These are phyloP conservation scores for Cyanodermella asteris DNA, from an alignment of 2,329 filamentous ascomycete genomes.

Conservation along the genomic window DNA sequence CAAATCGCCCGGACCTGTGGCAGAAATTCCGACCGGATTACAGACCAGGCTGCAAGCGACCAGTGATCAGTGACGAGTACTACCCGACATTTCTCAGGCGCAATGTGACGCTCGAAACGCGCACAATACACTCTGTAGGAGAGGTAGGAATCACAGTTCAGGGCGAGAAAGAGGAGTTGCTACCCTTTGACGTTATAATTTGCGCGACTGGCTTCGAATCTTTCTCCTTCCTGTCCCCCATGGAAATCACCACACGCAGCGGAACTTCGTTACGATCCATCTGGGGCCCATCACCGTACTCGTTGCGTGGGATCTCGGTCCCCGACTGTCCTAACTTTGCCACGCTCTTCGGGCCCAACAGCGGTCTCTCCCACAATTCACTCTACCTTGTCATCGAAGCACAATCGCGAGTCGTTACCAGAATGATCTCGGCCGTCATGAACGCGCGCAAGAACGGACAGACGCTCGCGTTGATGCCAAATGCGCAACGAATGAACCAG, in stretches of 20 bases:
- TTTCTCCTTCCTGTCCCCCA: constrained; percentile 6
- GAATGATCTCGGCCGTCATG: constrained; percentile 2
- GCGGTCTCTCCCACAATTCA: constrained; percentile 10
- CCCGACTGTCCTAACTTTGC: constrained; percentile 9
- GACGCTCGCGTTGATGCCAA: constrained; percentile 5
- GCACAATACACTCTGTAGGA: constrained; percentile 10
- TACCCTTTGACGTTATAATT: constrained; percentile 20
- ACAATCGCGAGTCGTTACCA: constrained; percentile 10
- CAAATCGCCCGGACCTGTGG: background rate
- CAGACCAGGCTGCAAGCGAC: constrained; percentile 2
- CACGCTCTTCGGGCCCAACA: constrained; percentile 12
- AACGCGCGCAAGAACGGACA: background rate
- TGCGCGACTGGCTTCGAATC: constrained; percentile 24
- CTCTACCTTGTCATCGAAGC: constrained; percentile 10
- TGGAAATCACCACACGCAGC: background rate
- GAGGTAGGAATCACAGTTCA: constrained; percentile 14
- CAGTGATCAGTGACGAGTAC: constrained; percentile 2
- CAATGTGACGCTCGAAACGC: constrained; percentile 12
- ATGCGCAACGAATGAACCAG: background rate
- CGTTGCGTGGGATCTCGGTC: constrained; percentile 8
- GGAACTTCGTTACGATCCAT: background rate
- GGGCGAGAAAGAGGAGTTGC: constrained; percentile 16
- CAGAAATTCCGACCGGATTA: constrained; percentile 1
- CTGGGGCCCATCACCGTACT: background rate
- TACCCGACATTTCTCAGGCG: constrained; percentile 14